These are phyloP conservation scores for Halocafeteria seosinensis DNA, from an alignment of 108 stramenopile genomes.

Conservation along the genomic window DNA sequence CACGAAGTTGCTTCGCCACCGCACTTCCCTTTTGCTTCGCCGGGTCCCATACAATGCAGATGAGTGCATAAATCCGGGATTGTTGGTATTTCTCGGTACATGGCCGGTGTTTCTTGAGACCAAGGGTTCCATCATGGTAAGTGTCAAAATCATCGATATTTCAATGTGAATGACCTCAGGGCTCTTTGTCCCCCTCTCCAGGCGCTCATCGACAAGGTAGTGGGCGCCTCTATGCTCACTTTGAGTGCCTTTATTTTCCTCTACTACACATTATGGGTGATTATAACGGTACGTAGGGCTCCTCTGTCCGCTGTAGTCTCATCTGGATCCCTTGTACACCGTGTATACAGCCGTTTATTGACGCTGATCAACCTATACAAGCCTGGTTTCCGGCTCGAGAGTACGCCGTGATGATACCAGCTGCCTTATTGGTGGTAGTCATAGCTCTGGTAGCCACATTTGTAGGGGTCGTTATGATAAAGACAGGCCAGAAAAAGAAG, in stretches of 20 bases:
- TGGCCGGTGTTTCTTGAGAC: no score
- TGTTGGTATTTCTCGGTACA: no score
- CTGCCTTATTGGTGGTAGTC: neutral
- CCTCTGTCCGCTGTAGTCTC: neutral
- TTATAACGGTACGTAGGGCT: neutral
- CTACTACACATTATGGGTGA: neutral
- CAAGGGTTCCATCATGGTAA: no score
- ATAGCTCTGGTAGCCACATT: neutral
- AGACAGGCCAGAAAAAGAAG: neutral
- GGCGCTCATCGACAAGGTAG: neutral
- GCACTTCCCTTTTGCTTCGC: no score
- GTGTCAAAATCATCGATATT: no score
- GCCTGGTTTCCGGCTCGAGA: neutral
- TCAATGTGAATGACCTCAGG: no score
- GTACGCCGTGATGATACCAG: neutral
- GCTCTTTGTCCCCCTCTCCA: no score
- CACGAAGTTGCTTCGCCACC: no score
- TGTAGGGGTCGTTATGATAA: neutral
- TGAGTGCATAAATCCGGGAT: no score
- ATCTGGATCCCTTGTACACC: neutral
- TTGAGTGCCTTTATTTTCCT: neutral
- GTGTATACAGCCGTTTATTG: neutral
- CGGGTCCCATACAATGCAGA: no score
- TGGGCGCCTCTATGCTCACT: neutral
- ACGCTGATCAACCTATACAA: neutral